phyloP scores from a whole-genome alignment of 1,284 basidiomycete species.

The Irpex rosettiformis region DNA sequence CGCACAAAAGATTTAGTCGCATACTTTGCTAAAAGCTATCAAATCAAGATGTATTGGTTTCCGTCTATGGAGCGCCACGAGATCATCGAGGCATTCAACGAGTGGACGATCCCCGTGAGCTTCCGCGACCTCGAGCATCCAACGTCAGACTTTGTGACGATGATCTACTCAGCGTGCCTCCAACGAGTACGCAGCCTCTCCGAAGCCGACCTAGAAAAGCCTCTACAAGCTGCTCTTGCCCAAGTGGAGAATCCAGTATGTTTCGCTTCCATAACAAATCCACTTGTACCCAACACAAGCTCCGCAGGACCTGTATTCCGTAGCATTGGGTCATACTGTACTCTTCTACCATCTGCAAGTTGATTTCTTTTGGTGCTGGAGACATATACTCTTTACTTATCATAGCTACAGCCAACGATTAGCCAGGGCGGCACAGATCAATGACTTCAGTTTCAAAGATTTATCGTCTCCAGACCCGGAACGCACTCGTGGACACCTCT shows the following conservation, averaged over 20 bases:
- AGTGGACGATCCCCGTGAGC: conserved; percentile 64
- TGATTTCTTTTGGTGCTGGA: neutral
- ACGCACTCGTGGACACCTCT: conserved; percentile 71
- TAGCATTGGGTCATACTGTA: conserved; percentile 26
- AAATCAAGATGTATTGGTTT: conserved; percentile 40
- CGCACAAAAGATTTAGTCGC: neutral
- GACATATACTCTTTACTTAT: neutral
- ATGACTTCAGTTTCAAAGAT: conserved; percentile 76
- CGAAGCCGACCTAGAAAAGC: conserved; percentile 47
- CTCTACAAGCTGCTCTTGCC: conserved; percentile 34
- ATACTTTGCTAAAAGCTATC: neutral
- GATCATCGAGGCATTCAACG: conserved; percentile 56
- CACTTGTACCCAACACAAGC: neutral
- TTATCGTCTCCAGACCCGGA: conserved; percentile 68
- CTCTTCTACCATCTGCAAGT: conserved; percentile 29
- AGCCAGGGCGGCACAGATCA: conserved; percentile 69
- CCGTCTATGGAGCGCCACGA: conserved; percentile 62
- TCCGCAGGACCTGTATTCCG: conserved; percentile 26
- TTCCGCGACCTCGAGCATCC: conserved; percentile 71
- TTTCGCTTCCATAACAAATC: neutral
- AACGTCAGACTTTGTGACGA: conserved; percentile 65
- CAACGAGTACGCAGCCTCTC: conserved; percentile 67
- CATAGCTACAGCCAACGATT: conserved; percentile 50
- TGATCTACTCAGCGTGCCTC: conserved; percentile 66
- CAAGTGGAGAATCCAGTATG: conserved; percentile 42